phyloP scores from a whole-genome alignment of 805 yeast species.

The Spathaspora passalidarum region DNA sequence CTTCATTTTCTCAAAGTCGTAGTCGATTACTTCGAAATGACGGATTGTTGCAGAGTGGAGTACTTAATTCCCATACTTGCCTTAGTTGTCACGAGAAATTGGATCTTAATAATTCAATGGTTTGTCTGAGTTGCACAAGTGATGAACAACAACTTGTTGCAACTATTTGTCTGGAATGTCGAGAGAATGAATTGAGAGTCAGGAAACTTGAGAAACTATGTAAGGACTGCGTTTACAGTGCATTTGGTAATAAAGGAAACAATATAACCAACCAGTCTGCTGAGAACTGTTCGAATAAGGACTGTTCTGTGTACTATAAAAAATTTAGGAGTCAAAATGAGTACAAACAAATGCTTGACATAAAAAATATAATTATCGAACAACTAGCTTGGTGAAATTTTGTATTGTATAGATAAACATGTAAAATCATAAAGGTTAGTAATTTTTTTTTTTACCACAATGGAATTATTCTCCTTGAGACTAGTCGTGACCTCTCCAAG shows the following conservation, averaged over 20 bases:
- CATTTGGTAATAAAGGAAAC: conserved; percentile 8
- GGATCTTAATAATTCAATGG: not conserved
- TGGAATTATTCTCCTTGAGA: not conserved
- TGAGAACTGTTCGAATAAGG: conserved; percentile 53
- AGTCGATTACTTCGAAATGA: not conserved
- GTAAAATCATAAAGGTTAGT: not conserved
- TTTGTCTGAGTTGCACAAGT: conserved; percentile 4
- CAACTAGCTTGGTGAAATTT: conserved; percentile 11
- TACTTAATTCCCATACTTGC: conserved; percentile 19
- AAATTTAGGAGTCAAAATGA: conserved; percentile 41
- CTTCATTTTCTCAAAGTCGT: conserved; percentile 24
- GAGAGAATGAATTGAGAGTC: not conserved
- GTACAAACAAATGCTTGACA: conserved; percentile 11
- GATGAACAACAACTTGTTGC: conserved; percentile 5
- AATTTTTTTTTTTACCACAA: no score
- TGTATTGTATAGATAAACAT: not conserved
- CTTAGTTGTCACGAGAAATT: conserved; percentile 22
- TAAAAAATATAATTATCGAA: conserved; percentile 6
- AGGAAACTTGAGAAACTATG: conserved; percentile 5
- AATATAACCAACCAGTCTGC: conserved; percentile 8
- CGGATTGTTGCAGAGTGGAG: conserved; percentile 9
- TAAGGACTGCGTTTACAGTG: conserved; percentile 5
- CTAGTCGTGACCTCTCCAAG: conserved; percentile 47
- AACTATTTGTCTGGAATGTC: conserved; percentile 4
- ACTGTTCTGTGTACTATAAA: conserved; percentile 61